Evolutionary conservation across 2,329 filamentous ascomycete species (phyloP).

Genomic region (Aspergillus candidus): DNA sequence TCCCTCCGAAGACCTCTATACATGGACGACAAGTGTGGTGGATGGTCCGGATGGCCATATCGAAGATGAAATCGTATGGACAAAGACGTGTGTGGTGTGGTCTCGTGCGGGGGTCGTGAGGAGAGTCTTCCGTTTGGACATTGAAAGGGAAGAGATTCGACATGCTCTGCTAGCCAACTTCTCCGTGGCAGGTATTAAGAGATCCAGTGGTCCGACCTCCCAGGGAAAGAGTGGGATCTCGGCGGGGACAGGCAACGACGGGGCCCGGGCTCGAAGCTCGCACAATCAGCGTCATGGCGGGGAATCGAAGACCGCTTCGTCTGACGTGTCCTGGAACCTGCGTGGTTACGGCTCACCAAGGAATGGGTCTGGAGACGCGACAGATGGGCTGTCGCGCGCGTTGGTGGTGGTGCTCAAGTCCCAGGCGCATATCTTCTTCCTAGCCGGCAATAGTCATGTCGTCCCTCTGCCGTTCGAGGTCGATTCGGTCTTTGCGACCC

Average conservation of each 20-base stretch:
- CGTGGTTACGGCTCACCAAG: conserved; percentile 21
- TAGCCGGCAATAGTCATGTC: conserved; percentile 80
- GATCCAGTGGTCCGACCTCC: conserved; percentile 7
- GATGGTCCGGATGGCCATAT: conserved; percentile 40
- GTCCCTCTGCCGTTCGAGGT: conserved; percentile 94
- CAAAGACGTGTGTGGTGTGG: conserved; percentile 75
- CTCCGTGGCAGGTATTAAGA: conserved; percentile 41
- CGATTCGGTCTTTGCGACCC: conserved; percentile 75
- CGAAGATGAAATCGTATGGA: conserved; percentile 76
- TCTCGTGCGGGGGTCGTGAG: conserved; percentile 78
- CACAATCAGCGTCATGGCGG: conserved; percentile 15
- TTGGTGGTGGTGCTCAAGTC: conserved; percentile 87
- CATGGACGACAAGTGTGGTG: conserved; percentile 61
- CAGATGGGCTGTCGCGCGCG: conserved; percentile 48
- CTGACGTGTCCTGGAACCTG: conserved; percentile 21
- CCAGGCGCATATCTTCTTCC: conserved; percentile 88
- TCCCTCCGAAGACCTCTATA: conserved; percentile 58
- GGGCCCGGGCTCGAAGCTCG: conserved; percentile 5
- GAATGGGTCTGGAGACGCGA: conserved; percentile 14
- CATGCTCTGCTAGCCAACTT: conserved; percentile 85
- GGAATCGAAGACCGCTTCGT: conserved; percentile 17
- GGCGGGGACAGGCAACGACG: conserved; percentile 3
- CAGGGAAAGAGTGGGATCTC: conserved; percentile 5
- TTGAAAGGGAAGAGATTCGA: conserved; percentile 79
- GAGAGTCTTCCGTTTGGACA: conserved; percentile 76